Base-by-base conservation (phyloP, 1,284 basidiomycete genomes). In the Austroboletus novae-zelandiae region DNA sequence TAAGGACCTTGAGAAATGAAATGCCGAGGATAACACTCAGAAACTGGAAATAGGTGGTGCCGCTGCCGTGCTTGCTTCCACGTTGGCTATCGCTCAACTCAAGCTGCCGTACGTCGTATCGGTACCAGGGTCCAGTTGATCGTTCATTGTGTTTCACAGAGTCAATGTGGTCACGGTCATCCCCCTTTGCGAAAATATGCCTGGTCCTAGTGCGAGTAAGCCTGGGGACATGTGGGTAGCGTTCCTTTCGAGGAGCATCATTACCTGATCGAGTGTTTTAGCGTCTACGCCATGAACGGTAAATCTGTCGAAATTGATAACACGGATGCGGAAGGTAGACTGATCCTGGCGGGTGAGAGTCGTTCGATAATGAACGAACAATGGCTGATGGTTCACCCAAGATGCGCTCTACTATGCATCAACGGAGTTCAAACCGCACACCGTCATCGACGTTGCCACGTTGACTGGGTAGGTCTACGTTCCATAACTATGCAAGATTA, bases 241-340 rank as follows among this genome's bases (percentile, higher is more conserved):
- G 25, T 27, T 8, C 43, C 45, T 43, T 13, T 40, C 51, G 15
- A 3, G 30, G 23, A 44, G 2, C 9, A 17, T 43, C 29, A 14
- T 31, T 8, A 5, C 7, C 25, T 9, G 8, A 31, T 40, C 46
- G 40, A 40, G 10, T 42, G 3, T 42, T n/a, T 9, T 61, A 91
- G 91, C 47, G 67, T 94, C 54, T 87, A 90, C 58, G 88, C 91
- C 7, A 91, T 91, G 84, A 94, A 93, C 64, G 91, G 92, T 37
- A 91, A 92, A 68, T 84, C 86, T 0, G 79, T 95, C 31, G 90
- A 94, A 66, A 81, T 94, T 35, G 90, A 94, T 71, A 94, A 94
- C 71, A 94, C 91, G 0, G 91, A 94, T 64, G 91, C 91, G 5
- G 90, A 93, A 65, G 92, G 93, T 17, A 83, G 93, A 27, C 75